A percentile compares a stretch with the other conserved stretches of the same genome.
These are phyloP conservation scores for Pseudogymnoascus sp. DNA, from an alignment of 2,329 filamentous ascomycete species.

Conservation along the genomic window DNA sequence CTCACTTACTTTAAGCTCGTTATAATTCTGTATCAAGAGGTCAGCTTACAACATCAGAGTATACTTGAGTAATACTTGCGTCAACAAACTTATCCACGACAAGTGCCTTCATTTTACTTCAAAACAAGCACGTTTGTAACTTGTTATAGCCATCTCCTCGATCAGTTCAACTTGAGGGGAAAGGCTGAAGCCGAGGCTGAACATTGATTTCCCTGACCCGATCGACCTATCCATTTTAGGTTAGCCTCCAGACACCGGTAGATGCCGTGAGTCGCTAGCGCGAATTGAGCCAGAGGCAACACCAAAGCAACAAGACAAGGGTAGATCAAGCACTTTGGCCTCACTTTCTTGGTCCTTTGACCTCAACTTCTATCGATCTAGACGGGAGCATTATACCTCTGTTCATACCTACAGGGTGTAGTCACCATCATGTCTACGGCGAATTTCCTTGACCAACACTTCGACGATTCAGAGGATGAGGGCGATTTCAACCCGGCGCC, in stretches of 20 bases:
- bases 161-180: not conserved
- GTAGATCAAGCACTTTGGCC: conserved; percentile 9
- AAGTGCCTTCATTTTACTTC: conserved; percentile 34
- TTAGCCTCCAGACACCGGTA: not conserved
- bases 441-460: conserved; percentile 18
- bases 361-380: conserved; percentile 8
- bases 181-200: conserved; percentile 11
- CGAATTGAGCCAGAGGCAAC: conserved; percentile 7
- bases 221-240: not conserved
- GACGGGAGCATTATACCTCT: conserved; percentile 3
- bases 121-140: not conserved
- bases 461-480: conserved; percentile 67
- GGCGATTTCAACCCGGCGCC: conserved; percentile 83
- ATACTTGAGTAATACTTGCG: conserved; percentile 21
- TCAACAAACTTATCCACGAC: conserved; percentile 31
- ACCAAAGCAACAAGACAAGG: conserved; percentile 10
- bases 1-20: conserved; percentile 28
- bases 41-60: conserved; percentile 16
- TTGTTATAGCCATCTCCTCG: not conserved
- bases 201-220: not conserved
- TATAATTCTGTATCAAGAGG: conserved; percentile 18
- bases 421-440: conserved; percentile 10
- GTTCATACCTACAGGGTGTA: not conserved
- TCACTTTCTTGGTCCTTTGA: conserved; percentile 9
- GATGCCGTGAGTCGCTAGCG: conserved; percentile 1